Percentiles rank a stretch among this genome's conserved stretches.
phyloP scores from a whole-genome alignment of 2,329 filamentous ascomycete genomes.

The Colletotrichum costaricense region DNA sequence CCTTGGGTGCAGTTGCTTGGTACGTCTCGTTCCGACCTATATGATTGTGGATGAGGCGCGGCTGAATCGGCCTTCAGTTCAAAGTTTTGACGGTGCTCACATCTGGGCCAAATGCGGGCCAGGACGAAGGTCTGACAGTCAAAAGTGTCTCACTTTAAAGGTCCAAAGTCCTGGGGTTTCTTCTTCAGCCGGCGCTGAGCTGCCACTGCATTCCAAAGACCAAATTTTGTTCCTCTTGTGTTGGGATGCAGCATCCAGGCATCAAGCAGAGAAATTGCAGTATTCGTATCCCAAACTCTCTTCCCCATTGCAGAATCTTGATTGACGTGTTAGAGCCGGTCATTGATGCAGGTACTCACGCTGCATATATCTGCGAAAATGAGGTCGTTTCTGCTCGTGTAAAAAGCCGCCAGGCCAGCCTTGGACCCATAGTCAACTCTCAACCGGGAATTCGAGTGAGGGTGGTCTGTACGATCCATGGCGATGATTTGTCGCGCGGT shows the following conservation, averaged over 20 bases:
- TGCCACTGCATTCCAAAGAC: background rate
- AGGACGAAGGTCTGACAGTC: background rate
- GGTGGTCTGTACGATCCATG: background rate
- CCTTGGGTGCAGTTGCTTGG: background rate
- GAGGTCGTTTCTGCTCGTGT: background rate
- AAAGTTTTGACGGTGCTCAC: background rate
- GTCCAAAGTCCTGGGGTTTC: background rate
- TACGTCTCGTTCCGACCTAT: background rate
- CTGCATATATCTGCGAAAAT: background rate
- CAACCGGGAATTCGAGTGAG: background rate
- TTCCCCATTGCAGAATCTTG: background rate
- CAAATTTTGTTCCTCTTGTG: background rate
- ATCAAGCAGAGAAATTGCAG: background rate
- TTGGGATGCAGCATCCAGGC: background rate
- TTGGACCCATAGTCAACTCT: background rate
- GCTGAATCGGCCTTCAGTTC: background rate
- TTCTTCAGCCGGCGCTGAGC: background rate
- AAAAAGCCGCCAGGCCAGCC: background rate
- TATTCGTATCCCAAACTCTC: background rate
- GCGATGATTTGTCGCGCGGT: slow-evolving; percentile 30
- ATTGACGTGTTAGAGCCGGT: background rate
- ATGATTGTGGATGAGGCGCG: background rate
- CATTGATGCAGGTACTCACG: background rate
- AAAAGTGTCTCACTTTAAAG: background rate
- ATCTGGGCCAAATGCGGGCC: background rate